Base-by-base conservation (phyloP, 805 yeast species). In the Candida cerambycidarum region DNA sequence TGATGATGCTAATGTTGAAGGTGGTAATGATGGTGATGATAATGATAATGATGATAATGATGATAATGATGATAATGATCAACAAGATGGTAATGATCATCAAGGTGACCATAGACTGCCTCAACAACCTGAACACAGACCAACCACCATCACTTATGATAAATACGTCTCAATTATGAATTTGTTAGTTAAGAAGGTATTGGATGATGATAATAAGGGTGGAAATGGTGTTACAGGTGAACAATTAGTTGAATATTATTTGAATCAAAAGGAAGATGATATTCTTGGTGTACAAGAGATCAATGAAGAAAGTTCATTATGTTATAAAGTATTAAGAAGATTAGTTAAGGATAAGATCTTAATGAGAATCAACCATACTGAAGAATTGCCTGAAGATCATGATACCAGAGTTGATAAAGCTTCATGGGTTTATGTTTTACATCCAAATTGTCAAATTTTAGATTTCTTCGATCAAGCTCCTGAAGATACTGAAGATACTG, bases 151-250 rank as follows among this genome's bases (percentile, higher is more conserved):
- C 41, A 74, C 96, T 1, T 89, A 89, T 60, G 97, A 92, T 57
- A 86, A 85, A 61, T 92, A 89, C 61, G 83, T 85, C 21, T 75
- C 82, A 35, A 86, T 90, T 72, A 86, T 88, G 83, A 86, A 88
- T 59, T 62, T 83, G 46, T 70, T 90, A 50, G 89, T 90, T 19
- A 78, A 79, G 53, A 65, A 65, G 37, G 78, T 85, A 9, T 71
- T 79, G n/a, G 79, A 77, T 42, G 76, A 75, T 45, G 82, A 79
- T 45, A 70, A 61, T 37, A 71, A 60, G 11, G 71, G 63, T 9
- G 71, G 76, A 4, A 75, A 71, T 19, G 96, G 95, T 7, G 65
- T 86, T 43, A 78, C 85, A 0, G 83, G 81, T 3, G 79, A 76
- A 5, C 81, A 80, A 28, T 67, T 93, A 38, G 79, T 83, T n/a